A percentile compares a stretch with the other conserved stretches of the same genome.
phyloP scores from a whole-genome alignment of 2,329 filamentous ascomycete genomes.

The Allantophomopsis lycopodina region DNA sequence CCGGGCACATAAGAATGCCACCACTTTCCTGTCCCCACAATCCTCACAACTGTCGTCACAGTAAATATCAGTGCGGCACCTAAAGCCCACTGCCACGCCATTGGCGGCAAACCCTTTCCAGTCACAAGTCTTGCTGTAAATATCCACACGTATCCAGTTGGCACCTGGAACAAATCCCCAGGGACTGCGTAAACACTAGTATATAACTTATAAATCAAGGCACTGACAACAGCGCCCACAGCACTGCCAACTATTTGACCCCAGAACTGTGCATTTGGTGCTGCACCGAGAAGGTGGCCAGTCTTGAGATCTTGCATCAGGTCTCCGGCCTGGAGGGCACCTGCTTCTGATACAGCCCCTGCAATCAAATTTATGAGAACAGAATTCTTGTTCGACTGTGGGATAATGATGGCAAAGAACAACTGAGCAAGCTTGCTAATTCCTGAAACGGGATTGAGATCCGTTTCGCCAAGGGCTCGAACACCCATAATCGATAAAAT shows the following conservation, averaged over 20 bases:
- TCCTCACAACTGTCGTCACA: conserved; percentile 54
- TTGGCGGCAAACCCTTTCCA: conserved; percentile 71
- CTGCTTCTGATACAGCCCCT: conserved; percentile 72
- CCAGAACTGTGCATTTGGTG: conserved; percentile 91
- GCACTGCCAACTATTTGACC: conserved; percentile 87
- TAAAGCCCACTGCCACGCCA: conserved; percentile 69
- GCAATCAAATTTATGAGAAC: conserved; percentile 94
- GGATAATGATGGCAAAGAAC: conserved; percentile 84
- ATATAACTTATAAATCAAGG: conserved; percentile 80
- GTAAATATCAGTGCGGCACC: conserved; percentile 66
- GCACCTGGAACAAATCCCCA: conserved; percentile 81
- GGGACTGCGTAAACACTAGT: conserved; percentile 83
- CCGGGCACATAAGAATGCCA: conserved; percentile 77
- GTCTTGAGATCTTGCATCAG: conserved; percentile 97
- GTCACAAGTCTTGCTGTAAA: conserved; percentile 91
- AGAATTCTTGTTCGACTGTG: conserved; percentile 64
- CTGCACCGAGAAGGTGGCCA: conserved; percentile 81
- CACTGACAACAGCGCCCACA: conserved; percentile 73
- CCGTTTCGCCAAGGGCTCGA: conserved; percentile 63
- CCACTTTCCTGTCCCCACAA: conserved; percentile 31
- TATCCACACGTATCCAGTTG: conserved; percentile 93
- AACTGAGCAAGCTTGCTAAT: conserved; percentile 95
- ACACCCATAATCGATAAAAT: conserved; percentile 66
- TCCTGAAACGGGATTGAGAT: conserved; percentile 89
- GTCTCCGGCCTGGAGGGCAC: conserved; percentile 88